These are phyloP conservation scores for Lachnellula subtilissima DNA, from an alignment of 2,329 filamentous ascomycete species.

Conservation along the genomic window DNA sequence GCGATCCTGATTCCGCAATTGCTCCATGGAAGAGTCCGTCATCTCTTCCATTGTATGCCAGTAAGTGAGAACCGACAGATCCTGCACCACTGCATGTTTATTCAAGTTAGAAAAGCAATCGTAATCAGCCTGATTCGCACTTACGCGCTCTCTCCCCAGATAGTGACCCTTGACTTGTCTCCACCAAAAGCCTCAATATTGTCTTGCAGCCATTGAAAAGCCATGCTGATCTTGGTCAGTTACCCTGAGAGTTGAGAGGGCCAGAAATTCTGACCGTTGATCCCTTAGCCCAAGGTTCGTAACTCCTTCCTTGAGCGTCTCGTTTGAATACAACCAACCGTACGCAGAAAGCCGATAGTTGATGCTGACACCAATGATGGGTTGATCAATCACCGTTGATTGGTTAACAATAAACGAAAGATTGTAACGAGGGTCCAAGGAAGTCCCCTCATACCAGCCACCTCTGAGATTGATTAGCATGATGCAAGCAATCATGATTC, in stretches of 20 bases:
- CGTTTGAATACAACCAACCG: conserved; percentile 39
- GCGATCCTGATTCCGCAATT: conserved; percentile 44
- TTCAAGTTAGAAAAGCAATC: not conserved
- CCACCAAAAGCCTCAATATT: conserved; percentile 39
- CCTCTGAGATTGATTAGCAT: conserved; percentile 12
- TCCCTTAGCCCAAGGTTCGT: conserved; percentile 41
- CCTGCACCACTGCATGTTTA: conserved; percentile 28
- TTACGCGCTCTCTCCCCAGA: conserved; percentile 38
- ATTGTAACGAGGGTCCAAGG: conserved; percentile 48
- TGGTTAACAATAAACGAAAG: conserved; percentile 49
- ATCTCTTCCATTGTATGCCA: conserved; percentile 43
- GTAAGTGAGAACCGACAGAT: conserved; percentile 40
- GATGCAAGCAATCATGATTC: not conserved
- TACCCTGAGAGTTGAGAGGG: not conserved
- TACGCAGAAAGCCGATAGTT: conserved; percentile 42
- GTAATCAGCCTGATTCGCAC: not conserved
- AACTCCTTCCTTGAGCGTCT: conserved; percentile 35
- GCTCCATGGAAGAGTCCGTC: conserved; percentile 49
- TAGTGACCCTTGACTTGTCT: conserved; percentile 34
- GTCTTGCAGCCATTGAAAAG: conserved; percentile 37
- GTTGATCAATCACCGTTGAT: conserved; percentile 37
- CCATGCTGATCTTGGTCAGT: conserved; percentile 16
- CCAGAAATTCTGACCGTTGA: conserved; percentile 24
- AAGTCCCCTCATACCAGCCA: not conserved
- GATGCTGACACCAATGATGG: conserved; percentile 40